Base-by-base conservation (phyloP, 768 basidiomycete species). In the Stropharia rugosoannulata region DNA sequence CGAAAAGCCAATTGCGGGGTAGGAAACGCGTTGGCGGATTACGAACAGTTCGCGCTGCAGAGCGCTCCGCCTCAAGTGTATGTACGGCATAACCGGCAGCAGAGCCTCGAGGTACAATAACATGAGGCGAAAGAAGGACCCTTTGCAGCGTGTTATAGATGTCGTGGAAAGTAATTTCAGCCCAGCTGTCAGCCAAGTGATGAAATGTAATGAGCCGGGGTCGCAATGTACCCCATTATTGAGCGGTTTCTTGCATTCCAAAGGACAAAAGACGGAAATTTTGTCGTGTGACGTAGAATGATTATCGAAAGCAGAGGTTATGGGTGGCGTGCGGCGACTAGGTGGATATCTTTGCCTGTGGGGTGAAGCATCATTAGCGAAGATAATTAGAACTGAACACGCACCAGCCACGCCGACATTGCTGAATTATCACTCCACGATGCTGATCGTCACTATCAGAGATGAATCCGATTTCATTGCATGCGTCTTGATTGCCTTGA, bases 71-170 rank as follows among this genome's bases (percentile, higher is more conserved):
- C 40, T 36, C 22, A 58, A 56, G 51, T 49, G 16, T 29, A 15
- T 6, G 15, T 39, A 54, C 49, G 39, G 44, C 39, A 48, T 13
- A 16, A 41, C 19, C 57, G 57, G 54, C 54, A 15, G 19, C n/a
- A 49, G 57, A 16, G 39, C 60, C 60, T 62, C 57, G 57, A 62
- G 60, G 60, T 57, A 43, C 3, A 36, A 57, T 48, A 59, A 62
- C 60, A 62, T 45, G 60, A 62, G 60, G 60, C 55, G 22, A 54
- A 54, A 56, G 51, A 55, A 53, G 42, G 51, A 51, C 57, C 55
- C 42, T 47, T 39, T 45, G 47, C 49, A 54, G 57, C 57, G 41
- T 58, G 57, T 58, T 36, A n/a, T 48, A 51, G 42, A 45, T 37
- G 51, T 53, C 39, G 51, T 45, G 29, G 29, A 36, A 25, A 53